Conservation (phyloP, 2,329 filamentous ascomycete species). For the Arthrobotrys megalospora region DNA sequence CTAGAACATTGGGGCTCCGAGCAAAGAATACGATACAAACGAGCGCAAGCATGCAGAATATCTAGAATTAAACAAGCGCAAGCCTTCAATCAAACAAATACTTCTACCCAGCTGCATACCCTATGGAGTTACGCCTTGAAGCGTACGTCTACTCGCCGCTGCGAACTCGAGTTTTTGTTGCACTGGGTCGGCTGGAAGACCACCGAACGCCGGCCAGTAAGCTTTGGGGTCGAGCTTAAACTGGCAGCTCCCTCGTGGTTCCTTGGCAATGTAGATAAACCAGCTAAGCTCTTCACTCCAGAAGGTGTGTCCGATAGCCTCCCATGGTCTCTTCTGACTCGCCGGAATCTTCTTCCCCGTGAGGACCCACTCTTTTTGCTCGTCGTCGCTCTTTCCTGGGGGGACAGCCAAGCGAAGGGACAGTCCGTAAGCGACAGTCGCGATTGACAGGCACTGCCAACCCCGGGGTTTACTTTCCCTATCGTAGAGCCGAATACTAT, state of each 20-base stretch:
- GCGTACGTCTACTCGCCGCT: no score
- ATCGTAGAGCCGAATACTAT: slow-evolving; percentile 5
- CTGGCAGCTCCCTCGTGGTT: neutral
- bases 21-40: no score
- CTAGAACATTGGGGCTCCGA: no score
- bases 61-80: no score
- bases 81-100: no score
- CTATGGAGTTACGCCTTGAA: no score
- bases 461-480: neutral
- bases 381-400: neutral
- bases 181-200: neutral
- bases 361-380: neutral
- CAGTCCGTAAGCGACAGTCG: neutral
- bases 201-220: neutral
- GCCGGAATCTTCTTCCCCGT: neutral
- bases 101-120: no score
- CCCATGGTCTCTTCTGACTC: neutral
- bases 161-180: no score
- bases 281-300: slow-evolving; percentile 14
- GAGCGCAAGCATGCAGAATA: no score
- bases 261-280: slow-evolving; percentile 11
- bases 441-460: neutral
- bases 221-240: neutral
- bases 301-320: slow-evolving; percentile 9
- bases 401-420: neutral